Evolutionary conservation across 2,329 filamentous ascomycete species (phyloP).

Genomic region (Huntiella moniliformis): DNA sequence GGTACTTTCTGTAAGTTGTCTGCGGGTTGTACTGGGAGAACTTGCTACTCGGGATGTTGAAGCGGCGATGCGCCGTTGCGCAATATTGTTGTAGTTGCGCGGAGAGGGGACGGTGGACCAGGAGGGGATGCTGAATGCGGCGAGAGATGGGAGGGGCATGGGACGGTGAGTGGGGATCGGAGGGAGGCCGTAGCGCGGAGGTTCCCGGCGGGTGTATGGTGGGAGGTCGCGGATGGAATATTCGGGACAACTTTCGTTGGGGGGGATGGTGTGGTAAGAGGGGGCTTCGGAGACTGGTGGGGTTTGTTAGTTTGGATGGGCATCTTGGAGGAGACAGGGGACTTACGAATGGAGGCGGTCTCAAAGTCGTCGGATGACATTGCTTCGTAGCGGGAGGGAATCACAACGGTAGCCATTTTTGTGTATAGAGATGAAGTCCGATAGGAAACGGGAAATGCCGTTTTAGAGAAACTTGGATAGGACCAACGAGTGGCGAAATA

Average conservation of each 20-base stretch:
- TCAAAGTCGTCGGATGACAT: slow-evolving; percentile 39
- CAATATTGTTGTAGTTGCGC: slow-evolving; percentile 44
- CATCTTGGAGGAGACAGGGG: slow-evolving; percentile 46
- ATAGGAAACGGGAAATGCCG: neutral
- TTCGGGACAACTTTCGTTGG: slow-evolving; percentile 28
- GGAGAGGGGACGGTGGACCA: slow-evolving; percentile 40
- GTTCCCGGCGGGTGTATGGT: slow-evolving; percentile 8
- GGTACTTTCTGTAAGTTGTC: slow-evolving; percentile 17
- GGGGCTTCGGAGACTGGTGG: slow-evolving; percentile 41
- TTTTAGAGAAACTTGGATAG: neutral
- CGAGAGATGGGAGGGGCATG: slow-evolving; percentile 25
- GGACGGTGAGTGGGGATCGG: slow-evolving; percentile 26
- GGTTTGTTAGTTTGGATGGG: neutral
- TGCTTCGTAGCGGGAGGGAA: slow-evolving; percentile 13
- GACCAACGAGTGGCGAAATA: too few species aligned
- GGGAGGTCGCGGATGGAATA: slow-evolving; percentile 25
- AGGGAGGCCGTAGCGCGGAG: slow-evolving; percentile 25
- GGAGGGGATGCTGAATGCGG: slow-evolving; percentile 36
- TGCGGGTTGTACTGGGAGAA: slow-evolving; percentile 15
- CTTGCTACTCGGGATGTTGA: slow-evolving; percentile 19
- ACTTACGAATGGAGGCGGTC: slow-evolving; percentile 42
- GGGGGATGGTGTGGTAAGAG: slow-evolving; percentile 41
- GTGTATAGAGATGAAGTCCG: neutral
- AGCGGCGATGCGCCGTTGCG: slow-evolving; percentile 37
- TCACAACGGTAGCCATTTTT: slow-evolving; percentile 3